Percentiles rank a stretch among this genome's conserved stretches.
Conservation (phyloP, 177 flowering plant genomes). For the Vitis hybrid region DNA sequence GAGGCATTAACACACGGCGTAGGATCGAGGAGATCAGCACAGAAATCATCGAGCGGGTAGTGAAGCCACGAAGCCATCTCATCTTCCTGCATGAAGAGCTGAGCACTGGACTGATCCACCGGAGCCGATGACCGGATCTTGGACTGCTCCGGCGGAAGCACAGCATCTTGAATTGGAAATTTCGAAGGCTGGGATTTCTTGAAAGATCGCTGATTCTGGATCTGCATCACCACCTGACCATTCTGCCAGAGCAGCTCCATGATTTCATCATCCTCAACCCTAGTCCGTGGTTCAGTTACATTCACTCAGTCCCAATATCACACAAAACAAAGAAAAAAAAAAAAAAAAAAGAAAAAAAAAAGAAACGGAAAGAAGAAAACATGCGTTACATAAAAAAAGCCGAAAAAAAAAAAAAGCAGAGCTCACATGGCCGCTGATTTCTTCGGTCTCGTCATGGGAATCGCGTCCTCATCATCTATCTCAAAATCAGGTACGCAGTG, state of each 20-base stretch:
- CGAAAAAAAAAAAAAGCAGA: background rate
- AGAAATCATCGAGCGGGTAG: constrained; percentile 57
- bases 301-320: background rate
- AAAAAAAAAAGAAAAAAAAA: background rate
- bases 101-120: constrained; percentile 9
- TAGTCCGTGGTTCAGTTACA: constrained; percentile 23
- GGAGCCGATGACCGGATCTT: constrained; percentile 21
- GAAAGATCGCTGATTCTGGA: constrained; percentile 43
- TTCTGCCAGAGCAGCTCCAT: constrained; percentile 88
- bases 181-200: constrained; percentile 34
- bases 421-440: constrained; percentile 36
- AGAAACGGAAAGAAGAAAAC: background rate
- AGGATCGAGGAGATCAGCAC: constrained; percentile 56
- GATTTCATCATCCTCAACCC: constrained; percentile 48
- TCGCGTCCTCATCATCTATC: constrained; percentile 40
- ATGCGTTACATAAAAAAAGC: background rate
- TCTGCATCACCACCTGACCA: constrained; percentile 65
- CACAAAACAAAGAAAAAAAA: background rate
- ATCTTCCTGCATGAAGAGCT: constrained; percentile 73
- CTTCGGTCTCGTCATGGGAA: constrained; percentile 28
- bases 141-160: constrained; percentile 18
- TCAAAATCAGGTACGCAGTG: constrained; percentile 62
- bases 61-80: constrained; percentile 80
- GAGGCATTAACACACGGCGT: constrained; percentile 13
- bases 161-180: constrained; percentile 19